Evolutionary conservation across 2,329 filamentous ascomycete genomes (phyloP).

Genomic region (Phoma herbarum): DNA sequence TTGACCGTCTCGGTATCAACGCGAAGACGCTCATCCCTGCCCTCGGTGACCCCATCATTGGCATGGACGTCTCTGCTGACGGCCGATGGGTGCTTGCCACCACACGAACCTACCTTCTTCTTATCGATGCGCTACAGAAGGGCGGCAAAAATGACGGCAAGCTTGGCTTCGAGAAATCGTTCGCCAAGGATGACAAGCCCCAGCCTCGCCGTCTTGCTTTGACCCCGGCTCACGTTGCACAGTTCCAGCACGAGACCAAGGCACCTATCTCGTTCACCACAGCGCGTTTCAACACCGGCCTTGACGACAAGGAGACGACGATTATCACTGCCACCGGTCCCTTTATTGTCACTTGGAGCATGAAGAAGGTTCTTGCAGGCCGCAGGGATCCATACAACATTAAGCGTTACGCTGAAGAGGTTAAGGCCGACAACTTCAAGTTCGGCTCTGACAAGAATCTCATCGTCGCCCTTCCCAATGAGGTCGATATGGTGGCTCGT

Average conservation of each 20-base stretch:
- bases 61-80: conserved; percentile 93
- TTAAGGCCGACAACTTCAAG: conserved; percentile 98
- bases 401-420: conserved; percentile 93
- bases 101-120: conserved; percentile 90
- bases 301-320: conserved; percentile 82
- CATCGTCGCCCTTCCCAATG: conserved; percentile 94
- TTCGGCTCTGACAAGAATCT: conserved; percentile 98
- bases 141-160: conserved; percentile 96
- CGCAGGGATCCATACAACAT: conserved; percentile 92
- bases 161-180: conserved; percentile 94
- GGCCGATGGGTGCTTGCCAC: conserved; percentile 96
- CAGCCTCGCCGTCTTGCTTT: conserved; percentile 89
- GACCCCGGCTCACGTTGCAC: conserved; percentile 90
- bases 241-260: conserved; percentile 96
- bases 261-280: conserved; percentile 86
- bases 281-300: conserved; percentile 91
- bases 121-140: conserved; percentile 91
- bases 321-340: conserved; percentile 97
- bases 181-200: conserved; percentile 91
- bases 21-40: conserved; percentile 97
- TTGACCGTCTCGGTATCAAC: conserved; percentile 94
- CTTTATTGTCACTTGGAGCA: conserved; percentile 94
- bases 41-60: conserved; percentile 92
- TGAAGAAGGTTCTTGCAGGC: conserved; percentile 86
- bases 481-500: conserved; percentile 97